Conservation (phyloP, 2,329 filamentous ascomycete species). For the Aspergillus pseudotamarii region DNA sequence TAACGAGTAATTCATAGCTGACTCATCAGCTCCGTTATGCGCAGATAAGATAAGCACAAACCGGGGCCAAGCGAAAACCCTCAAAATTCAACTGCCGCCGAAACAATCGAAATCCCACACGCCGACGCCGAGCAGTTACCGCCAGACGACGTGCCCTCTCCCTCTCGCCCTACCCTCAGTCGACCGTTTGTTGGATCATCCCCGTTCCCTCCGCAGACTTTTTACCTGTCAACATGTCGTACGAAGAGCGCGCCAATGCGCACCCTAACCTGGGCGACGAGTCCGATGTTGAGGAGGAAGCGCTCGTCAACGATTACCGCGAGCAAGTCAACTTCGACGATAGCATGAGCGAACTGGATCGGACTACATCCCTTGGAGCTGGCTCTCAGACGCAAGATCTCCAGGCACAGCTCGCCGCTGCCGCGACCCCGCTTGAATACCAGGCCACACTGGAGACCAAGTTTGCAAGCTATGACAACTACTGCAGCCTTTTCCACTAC, state of each 20-base stretch:
- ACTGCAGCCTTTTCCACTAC: slow-evolving; percentile 99
- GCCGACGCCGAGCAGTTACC: slow-evolving; percentile 33
- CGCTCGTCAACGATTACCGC: slow-evolving; percentile 90
- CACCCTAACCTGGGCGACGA: slow-evolving; percentile 66
- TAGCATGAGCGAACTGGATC: slow-evolving; percentile 78
- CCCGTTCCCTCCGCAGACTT: slow-evolving; percentile 15
- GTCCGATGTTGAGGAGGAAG: slow-evolving; percentile 95
- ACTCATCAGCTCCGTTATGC: slow-evolving; percentile 34
- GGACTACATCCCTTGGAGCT: slow-evolving; percentile 68
- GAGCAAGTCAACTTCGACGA: slow-evolving; percentile 96
- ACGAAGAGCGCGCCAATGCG: slow-evolving; percentile 47
- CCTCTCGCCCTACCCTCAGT: slow-evolving; percentile 22
- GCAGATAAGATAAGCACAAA: slow-evolving; percentile 52
- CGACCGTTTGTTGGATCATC: slow-evolving; percentile 23
- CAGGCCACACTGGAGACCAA: slow-evolving; percentile 94
- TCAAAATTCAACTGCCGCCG: slow-evolving; percentile 47
- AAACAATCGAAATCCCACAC: slow-evolving; percentile 39
- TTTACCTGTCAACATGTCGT: slow-evolving; percentile 44
- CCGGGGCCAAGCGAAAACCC: slow-evolving; percentile 46
- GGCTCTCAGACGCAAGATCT: slow-evolving; percentile 84
- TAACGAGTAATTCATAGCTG: slow-evolving; percentile 24
- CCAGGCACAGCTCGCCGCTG: slow-evolving; percentile 85
- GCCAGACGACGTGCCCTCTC: slow-evolving; percentile 28
- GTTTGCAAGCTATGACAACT: slow-evolving; percentile 98
- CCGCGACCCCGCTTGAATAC: slow-evolving; percentile 93